These are phyloP conservation scores for Fusarium sp. DNA, from an alignment of 2,329 filamentous ascomycete genomes.

Conservation along the genomic window DNA sequence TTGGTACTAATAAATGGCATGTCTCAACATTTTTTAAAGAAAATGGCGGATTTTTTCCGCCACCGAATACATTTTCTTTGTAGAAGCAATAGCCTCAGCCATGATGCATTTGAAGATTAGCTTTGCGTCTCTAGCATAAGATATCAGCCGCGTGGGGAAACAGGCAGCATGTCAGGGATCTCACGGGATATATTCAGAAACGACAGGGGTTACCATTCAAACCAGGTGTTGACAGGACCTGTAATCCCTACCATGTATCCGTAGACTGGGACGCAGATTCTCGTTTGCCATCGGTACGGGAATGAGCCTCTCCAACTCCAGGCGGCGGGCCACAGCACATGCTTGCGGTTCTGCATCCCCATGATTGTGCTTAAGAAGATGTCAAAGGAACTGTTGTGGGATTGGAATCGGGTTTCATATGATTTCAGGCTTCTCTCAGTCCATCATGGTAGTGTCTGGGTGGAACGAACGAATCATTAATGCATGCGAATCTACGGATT, in stretches of 20 bases:
- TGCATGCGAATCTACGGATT: background rate
- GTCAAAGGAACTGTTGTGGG: background rate
- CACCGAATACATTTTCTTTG: slow-evolving; percentile 13
- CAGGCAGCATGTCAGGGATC: slow-evolving; percentile 11
- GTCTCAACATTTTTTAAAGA: slow-evolving; percentile 12
- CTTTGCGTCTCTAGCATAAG: slow-evolving; percentile 24
- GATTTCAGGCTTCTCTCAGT: background rate
- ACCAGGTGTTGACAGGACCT: slow-evolving; percentile 3
- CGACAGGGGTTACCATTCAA: background rate
- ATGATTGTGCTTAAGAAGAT: background rate
- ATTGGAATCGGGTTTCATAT: background rate
- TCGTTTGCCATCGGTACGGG: background rate
- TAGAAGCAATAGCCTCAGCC: slow-evolving; percentile 26
- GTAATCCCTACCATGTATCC: background rate
- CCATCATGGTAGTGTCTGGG: background rate
- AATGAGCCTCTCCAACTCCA: background rate
- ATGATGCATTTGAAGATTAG: slow-evolving; percentile 29
- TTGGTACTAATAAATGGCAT: background rate
- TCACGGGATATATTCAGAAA: slow-evolving; percentile 9
- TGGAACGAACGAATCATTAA: background rate
- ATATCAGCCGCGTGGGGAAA: slow-evolving; percentile 15
- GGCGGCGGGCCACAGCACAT: background rate
- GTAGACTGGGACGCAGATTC: slow-evolving; percentile 1
- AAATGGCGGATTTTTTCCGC: slow-evolving; percentile 8
- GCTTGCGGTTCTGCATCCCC: background rate